Evolutionary conservation across 2,329 filamentous ascomycete genomes (phyloP).

Genomic region (Fusarium sp.): DNA sequence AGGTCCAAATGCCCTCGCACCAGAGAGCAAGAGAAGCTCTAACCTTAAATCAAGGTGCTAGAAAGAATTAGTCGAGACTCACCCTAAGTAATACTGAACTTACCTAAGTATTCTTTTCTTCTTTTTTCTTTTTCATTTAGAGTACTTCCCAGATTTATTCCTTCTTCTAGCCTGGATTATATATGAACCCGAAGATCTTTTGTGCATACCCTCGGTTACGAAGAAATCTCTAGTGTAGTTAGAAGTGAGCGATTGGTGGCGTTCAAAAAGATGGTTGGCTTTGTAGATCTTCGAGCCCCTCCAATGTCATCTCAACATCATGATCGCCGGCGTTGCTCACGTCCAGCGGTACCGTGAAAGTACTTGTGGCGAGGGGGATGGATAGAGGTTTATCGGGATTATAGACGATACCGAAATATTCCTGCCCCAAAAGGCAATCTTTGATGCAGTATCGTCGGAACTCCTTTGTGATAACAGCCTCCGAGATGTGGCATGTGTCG

Average conservation of each 20-base stretch:
- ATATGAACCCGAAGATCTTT: not conserved
- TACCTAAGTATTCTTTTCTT: not conserved
- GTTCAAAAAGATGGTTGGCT: not conserved
- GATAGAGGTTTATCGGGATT: not conserved
- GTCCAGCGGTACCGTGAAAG: not conserved
- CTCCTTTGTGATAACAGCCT: not conserved
- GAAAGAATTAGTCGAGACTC: not conserved
- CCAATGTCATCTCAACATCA: not conserved
- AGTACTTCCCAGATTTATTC: not conserved
- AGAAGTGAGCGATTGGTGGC: not conserved
- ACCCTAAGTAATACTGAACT: not conserved
- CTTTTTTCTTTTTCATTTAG: not conserved
- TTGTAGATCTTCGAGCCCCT: not conserved
- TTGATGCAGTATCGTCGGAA: not conserved
- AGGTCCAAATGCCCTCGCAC: not conserved
- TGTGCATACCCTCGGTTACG: not conserved
- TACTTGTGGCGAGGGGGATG: not conserved
- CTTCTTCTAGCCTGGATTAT: not conserved
- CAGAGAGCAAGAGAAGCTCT: not conserved
- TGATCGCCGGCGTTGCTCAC: not conserved
- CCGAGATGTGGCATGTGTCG: not conserved
- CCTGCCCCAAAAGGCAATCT: not conserved
- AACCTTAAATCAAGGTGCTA: not conserved
- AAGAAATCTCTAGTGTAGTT: not conserved
- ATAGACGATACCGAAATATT: constrained; percentile 10